Conservation (phyloP, 179 eudicot species). For the Carnegiea gigantea region DNA sequence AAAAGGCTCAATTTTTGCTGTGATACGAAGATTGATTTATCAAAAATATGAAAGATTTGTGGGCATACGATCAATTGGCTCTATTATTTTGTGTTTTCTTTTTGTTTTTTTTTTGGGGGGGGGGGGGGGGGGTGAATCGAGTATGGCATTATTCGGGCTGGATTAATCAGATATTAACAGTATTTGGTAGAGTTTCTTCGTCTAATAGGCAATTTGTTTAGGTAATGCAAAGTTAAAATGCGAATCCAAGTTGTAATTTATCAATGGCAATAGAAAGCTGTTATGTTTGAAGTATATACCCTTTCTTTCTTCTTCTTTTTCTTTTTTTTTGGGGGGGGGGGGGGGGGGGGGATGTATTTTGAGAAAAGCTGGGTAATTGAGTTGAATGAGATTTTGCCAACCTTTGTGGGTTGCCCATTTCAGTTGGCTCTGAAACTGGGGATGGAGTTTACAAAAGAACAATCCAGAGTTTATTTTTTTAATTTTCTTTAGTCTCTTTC, state of each 20-base stretch:
- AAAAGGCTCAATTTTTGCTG: not conserved
- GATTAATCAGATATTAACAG: not conserved
- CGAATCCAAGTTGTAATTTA: no score
- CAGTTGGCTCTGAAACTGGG: not conserved
- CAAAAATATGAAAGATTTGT: not conserved
- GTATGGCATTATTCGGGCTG: not conserved
- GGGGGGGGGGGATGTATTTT: not conserved
- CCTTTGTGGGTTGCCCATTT: not conserved
- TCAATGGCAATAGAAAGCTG: no score
- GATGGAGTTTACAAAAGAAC: not conserved
- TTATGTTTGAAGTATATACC: no score
- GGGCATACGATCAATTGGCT: not conserved
- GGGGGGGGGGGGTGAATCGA: not conserved
- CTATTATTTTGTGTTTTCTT: no score
- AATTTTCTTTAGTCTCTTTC: not conserved
- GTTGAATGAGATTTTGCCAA: not conserved
- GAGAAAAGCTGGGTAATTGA: not conserved
- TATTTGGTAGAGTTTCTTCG: not conserved
- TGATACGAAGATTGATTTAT: not conserved
- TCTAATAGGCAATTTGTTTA: not conserved
- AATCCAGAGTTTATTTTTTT: not conserved
- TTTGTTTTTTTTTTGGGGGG: not conserved
- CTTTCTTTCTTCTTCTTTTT: no score
- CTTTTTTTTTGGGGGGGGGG: no score
- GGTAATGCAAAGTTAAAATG: not conserved